phyloP scores from a whole-genome alignment of 2,329 filamentous ascomycete species.

The Neophaeococcomyces mojaviensis region DNA sequence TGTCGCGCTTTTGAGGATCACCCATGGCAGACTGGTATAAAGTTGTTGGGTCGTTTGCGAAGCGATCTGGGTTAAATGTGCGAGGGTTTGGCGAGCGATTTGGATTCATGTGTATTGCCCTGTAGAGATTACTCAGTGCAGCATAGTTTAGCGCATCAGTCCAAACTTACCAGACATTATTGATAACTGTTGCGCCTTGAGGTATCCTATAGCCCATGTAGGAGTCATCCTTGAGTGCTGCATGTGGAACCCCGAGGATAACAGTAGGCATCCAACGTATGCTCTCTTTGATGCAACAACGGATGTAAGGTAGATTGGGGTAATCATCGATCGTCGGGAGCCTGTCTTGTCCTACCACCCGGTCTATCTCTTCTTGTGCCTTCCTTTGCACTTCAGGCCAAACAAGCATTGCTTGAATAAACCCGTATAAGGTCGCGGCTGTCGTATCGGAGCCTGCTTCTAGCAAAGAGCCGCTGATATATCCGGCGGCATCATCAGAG shows the following conservation, averaged over 20 bases:
- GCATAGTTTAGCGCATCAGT: not conserved
- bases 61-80: conserved; percentile 27
- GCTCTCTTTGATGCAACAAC: conserved; percentile 49
- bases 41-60: conserved; percentile 22
- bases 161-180: conserved; percentile 39
- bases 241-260: conserved; percentile 42
- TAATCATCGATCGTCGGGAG: conserved; percentile 45
- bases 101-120: conserved; percentile 24
- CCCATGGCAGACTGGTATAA: conserved; percentile 28
- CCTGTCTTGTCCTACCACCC: conserved; percentile 42
- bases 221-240: conserved; percentile 41
- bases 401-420: conserved; percentile 42
- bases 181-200: conserved; percentile 39
- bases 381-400: conserved; percentile 40
- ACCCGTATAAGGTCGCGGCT: conserved; percentile 32
- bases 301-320: conserved; percentile 45
- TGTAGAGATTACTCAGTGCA: not conserved
- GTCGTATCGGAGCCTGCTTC: conserved; percentile 40
- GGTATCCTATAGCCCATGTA: conserved; percentile 46
- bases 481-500: conserved; percentile 16
- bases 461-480: conserved; percentile 32
- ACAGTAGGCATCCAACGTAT: conserved; percentile 37
- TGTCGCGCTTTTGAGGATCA: conserved; percentile 25
- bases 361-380: conserved; percentile 44
- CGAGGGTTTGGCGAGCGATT: conserved; percentile 23